Evolutionary conservation across 1,284 basidiomycete species (phyloP).

Genomic region (Ganoderma boninense): DNA sequence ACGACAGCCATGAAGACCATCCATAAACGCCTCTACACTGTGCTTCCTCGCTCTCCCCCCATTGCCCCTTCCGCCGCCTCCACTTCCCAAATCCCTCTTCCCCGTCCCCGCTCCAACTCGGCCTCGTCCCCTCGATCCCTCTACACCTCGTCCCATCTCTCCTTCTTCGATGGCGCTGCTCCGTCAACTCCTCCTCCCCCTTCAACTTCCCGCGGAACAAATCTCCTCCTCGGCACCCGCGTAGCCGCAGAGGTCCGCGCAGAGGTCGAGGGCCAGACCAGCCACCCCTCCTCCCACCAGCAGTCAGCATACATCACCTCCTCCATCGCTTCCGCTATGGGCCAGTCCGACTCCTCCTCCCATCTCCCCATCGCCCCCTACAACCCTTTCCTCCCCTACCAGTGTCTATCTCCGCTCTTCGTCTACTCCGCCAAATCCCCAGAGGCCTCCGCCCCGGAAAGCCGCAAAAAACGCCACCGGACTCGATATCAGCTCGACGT

Average conservation of each 20-base stretch:
- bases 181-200: slow-evolving; percentile 51
- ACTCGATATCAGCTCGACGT: slow-evolving; percentile 71
- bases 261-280: slow-evolving; percentile 49
- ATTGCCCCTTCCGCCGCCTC: slow-evolving; percentile 31
- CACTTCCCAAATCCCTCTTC: slow-evolving; percentile 43
- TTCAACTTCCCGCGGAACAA: slow-evolving; percentile 48
- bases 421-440: slow-evolving; percentile 40
- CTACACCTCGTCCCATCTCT: slow-evolving; percentile 51
- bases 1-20: slow-evolving; percentile 55
- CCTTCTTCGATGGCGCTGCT: slow-evolving; percentile 54
- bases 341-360: slow-evolving; percentile 46
- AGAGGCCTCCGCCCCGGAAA: slow-evolving; percentile 32
- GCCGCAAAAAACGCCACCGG: slow-evolving; percentile 47
- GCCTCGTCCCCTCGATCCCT: slow-evolving; percentile 50
- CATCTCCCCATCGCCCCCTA: slow-evolving; percentile 40
- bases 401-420: slow-evolving; percentile 46
- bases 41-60: slow-evolving; percentile 48
- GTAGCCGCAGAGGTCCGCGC: slow-evolving; percentile 55
- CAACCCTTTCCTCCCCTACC: slow-evolving; percentile 52
- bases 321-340: slow-evolving; percentile 55
- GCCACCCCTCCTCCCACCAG: slow-evolving; percentile 39
- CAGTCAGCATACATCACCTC: slow-evolving; percentile 41
- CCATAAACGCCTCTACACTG: slow-evolving; percentile 60
- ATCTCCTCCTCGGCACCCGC: slow-evolving; percentile 52
- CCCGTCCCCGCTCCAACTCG: slow-evolving; percentile 57